A percentile compares a stretch with the other conserved stretches of the same genome.
Evolutionary conservation across 352 stramenopile species (phyloP).

Genomic region (Globisporangium lucens): DNA sequence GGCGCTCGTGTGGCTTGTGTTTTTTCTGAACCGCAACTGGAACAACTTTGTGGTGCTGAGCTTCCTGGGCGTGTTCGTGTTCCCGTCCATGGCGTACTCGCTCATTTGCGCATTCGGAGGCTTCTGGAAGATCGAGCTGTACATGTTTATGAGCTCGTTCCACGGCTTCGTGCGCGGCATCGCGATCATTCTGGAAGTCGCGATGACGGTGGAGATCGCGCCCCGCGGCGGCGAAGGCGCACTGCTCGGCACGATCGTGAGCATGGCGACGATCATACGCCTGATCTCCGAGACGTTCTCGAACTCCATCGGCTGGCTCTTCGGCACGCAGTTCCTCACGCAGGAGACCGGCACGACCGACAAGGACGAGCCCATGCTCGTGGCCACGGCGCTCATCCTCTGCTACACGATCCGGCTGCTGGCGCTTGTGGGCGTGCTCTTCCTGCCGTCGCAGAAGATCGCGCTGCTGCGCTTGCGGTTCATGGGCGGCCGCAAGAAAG

Average conservation of each 20-base stretch:
- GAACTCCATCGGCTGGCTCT: slow-evolving; percentile 21
- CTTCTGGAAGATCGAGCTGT: slow-evolving; percentile 26
- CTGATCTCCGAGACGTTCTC: slow-evolving; percentile 24
- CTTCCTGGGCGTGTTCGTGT: slow-evolving; percentile 25
- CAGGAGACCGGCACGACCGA: slow-evolving; percentile 13
- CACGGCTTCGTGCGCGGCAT: slow-evolving; percentile 34
- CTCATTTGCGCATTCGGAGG: slow-evolving; percentile 24
- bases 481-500: slow-evolving; percentile 14
- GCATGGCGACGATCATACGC: slow-evolving; percentile 36
- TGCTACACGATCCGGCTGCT: slow-evolving; percentile 27
- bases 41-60: slow-evolving; percentile 28
- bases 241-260: slow-evolving; percentile 40
- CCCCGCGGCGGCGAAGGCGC: slow-evolving; percentile 37
- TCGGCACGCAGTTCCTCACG: slow-evolving; percentile 20
- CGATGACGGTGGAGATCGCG: slow-evolving; percentile 41
- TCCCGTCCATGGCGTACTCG: slow-evolving; percentile 25
- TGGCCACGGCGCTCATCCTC: slow-evolving; percentile 27
- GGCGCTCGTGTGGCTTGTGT: slow-evolving; percentile 30
- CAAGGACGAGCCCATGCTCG: slow-evolving; percentile 27
- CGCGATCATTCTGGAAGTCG: slow-evolving; percentile 36
- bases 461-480: slow-evolving; percentile 16
- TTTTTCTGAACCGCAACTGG: slow-evolving; percentile 34
- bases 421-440: slow-evolving; percentile 24
- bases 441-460: slow-evolving; percentile 22
- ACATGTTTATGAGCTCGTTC: slow-evolving; percentile 32